Conservation (phyloP, 2,329 filamentous ascomycete species). For the Pseudopyricularia cyperi region DNA sequence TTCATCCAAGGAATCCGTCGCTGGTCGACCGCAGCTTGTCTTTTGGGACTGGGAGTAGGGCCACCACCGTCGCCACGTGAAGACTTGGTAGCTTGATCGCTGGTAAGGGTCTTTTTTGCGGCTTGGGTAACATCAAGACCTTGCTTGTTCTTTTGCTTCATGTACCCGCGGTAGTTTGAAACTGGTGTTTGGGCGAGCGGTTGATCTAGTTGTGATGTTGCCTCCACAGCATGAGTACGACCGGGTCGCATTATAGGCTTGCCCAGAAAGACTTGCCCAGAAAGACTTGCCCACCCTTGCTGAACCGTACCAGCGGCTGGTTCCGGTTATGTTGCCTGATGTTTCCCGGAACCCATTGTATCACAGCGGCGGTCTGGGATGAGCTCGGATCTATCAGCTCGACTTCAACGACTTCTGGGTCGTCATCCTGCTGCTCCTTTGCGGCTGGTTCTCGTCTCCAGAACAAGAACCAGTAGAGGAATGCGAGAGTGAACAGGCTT, state of each 20-base stretch:
- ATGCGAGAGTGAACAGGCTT: not conserved
- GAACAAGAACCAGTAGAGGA: slow-evolving; percentile 1
- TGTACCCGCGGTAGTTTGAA: not conserved
- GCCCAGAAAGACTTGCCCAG: not conserved
- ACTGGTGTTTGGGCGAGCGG: not conserved
- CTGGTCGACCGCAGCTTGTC: not conserved
- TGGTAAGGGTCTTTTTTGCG: not conserved
- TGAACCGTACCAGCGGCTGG: not conserved
- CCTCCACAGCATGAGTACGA: not conserved
- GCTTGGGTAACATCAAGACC: not conserved
- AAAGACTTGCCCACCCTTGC: not conserved
- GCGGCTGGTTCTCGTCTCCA: not conserved
- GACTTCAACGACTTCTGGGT: not conserved
- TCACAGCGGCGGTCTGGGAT: not conserved
- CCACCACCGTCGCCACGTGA: not conserved
- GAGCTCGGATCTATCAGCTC: not conserved
- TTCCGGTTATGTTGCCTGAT: not conserved
- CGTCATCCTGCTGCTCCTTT: not conserved
- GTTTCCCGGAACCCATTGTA: not conserved
- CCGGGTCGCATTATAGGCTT: not conserved
- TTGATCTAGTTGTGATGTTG: not conserved
- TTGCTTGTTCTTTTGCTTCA: not conserved
- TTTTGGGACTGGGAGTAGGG: not conserved
- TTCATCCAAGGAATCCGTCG: not conserved
- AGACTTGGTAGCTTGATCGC: not conserved